Percentiles rank a stretch among this genome's conserved stretches.
Evolutionary conservation across 371 early-diverging fungal species (phyloP).

Genomic region (Syncephalastrum contaminatum): DNA sequence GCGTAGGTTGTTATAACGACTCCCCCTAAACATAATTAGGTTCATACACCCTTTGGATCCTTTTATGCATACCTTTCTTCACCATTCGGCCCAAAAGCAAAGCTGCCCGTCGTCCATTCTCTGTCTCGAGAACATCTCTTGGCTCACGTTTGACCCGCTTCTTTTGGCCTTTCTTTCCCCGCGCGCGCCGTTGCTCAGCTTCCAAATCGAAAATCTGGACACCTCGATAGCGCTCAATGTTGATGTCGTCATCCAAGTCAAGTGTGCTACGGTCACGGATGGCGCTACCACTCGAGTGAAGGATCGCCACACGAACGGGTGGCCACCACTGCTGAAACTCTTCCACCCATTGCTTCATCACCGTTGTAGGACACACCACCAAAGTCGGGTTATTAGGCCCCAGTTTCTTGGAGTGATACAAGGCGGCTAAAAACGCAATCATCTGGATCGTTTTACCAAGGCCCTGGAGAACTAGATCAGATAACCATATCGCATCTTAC

Average conservation of each 20-base stretch:
- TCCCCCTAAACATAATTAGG: conserved; percentile 57
- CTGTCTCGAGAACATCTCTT: conserved; percentile 1
- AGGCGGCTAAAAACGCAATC: conserved; percentile 77
- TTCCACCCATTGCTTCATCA: conserved; percentile 95
- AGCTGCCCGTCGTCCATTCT: conserved; percentile 28
- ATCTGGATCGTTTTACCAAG: conserved; percentile 97
- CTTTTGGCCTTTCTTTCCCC: too few relatives aligned
- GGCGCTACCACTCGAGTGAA: conserved; percentile 85
- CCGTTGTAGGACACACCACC: conserved; percentile 95
- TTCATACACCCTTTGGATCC: neutral
- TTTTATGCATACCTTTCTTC: conserved; percentile 19
- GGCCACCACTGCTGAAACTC: conserved; percentile 97
- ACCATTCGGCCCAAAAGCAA: conserved; percentile 34
- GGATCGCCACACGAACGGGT: conserved; percentile 83
- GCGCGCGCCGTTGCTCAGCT: conserved; percentile 18
- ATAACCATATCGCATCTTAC: neutral
- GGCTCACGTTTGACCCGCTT: too few relatives aligned
- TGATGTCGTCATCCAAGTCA: neutral
- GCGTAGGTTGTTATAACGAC: conserved; percentile 88
- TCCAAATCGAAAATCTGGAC: conserved; percentile 6
- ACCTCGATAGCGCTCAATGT: neutral
- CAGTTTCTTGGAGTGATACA: conserved; percentile 56
- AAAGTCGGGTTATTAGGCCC: conserved; percentile 61
- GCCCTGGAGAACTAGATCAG: conserved; percentile 53
- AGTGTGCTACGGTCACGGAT: conserved; percentile 28